Percentiles rank a stretch among this genome's conserved stretches.
These are phyloP conservation scores for Beauveria caledonica DNA, from an alignment of 2,329 filamentous ascomycete genomes.

Conservation along the genomic window DNA sequence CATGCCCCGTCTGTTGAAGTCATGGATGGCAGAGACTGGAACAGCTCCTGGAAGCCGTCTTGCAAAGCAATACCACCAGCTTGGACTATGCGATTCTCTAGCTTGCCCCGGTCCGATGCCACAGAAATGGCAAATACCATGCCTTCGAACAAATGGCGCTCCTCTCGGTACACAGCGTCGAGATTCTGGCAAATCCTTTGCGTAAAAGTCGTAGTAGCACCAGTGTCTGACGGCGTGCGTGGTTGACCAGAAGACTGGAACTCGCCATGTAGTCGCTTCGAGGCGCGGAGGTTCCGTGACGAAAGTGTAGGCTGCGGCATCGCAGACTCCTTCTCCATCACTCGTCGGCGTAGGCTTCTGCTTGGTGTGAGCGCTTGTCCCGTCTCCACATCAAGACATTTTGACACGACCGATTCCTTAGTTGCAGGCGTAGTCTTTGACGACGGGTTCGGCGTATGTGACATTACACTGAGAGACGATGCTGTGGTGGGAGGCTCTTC, in stretches of 20 bases:
- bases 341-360: conserved; percentile 7
- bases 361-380: conserved; percentile 19
- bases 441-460: conserved; percentile 31
- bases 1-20: conserved; percentile 23
- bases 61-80: conserved; percentile 67
- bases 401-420: conserved; percentile 23
- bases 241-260: conserved; percentile 2
- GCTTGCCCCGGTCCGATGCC: conserved; percentile 32
- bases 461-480: conserved; percentile 29
- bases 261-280: background rate
- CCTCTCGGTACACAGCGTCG: conserved; percentile 18
- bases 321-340: background rate
- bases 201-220: background rate
- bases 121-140: conserved; percentile 89
- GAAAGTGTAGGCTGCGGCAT: background rate
- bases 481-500: conserved; percentile 1
- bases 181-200: conserved; percentile 22
- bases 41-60: conserved; percentile 74
- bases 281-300: background rate
- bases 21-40: conserved; percentile 41
- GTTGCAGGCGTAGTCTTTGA: conserved; percentile 29
- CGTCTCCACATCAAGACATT: conserved; percentile 16
- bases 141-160: conserved; percentile 52
- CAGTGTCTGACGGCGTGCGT: background rate
- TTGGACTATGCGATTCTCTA: conserved; percentile 56